A percentile compares a stretch with the other conserved stretches of the same genome.
Conservation (phyloP, 129 eudicot species). For the Deinandra increscens region DNA sequence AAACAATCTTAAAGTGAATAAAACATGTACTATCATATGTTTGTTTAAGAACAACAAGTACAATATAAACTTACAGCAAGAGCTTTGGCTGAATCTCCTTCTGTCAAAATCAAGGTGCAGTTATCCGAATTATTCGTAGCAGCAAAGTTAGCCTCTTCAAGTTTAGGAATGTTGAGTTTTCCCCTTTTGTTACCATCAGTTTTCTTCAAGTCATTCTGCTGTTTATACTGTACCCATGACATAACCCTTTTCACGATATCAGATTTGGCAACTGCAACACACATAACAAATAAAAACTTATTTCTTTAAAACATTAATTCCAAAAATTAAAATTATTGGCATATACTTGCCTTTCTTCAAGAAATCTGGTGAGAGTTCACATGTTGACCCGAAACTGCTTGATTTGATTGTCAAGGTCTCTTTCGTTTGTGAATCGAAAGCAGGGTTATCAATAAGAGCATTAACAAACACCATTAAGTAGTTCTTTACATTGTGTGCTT, state of each 20-base stretch:
- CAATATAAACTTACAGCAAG: conserved; percentile 80
- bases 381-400: conserved; percentile 78
- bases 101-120: no score
- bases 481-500: conserved; percentile 71
- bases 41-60: neutral
- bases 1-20: neutral
- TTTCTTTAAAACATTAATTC: neutral
- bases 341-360: conserved; percentile 64
- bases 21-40: neutral
- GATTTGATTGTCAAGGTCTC: conserved; percentile 84
- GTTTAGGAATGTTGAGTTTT: conserved; percentile 54
- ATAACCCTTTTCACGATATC: conserved; percentile 59
- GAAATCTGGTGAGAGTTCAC: conserved; percentile 73
- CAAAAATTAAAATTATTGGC: neutral
- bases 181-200: conserved; percentile 77
- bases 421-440: conserved; percentile 97
- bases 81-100: conserved; percentile 98
- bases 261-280: conserved; percentile 60
- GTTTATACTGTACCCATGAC: conserved; percentile 73
- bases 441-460: conserved; percentile 96
- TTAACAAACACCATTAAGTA: conserved; percentile 95
- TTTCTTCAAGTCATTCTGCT: conserved; percentile 79
- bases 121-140: conserved; percentile 56
- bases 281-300: neutral
- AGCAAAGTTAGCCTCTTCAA: conserved; percentile 86